These are phyloP conservation scores for Microcera coccophila DNA, from an alignment of 2,329 filamentous ascomycete genomes.

Conservation along the genomic window DNA sequence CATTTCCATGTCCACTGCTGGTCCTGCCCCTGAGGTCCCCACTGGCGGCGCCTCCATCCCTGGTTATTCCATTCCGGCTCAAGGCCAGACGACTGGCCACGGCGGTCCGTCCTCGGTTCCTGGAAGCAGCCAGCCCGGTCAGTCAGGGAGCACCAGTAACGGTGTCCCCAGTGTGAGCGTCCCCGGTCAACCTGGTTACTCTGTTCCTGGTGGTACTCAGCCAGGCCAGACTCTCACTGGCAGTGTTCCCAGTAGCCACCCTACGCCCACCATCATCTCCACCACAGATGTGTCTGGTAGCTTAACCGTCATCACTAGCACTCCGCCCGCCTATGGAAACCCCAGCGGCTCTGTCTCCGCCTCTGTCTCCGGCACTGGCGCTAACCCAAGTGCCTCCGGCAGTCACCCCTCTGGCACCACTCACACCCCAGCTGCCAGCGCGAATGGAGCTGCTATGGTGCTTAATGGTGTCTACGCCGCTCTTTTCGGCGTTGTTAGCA, in stretches of 20 bases:
- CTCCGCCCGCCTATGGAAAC: conserved; percentile 8
- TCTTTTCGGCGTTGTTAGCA: conserved; percentile 23
- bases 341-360: conserved; percentile 15
- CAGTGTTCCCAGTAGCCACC: conserved; percentile 6
- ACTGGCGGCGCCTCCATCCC: conserved; percentile 8
- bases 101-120: not conserved
- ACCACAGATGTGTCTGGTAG: conserved; percentile 17
- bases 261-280: conserved; percentile 15
- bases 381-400: conserved; percentile 11
- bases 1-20: conserved; percentile 27
- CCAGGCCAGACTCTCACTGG: conserved; percentile 12
- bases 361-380: conserved; percentile 11
- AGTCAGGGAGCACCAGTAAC: conserved; percentile 9
- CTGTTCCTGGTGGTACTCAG: conserved; percentile 4
- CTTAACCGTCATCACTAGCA: conserved; percentile 18
- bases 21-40: conserved; percentile 3
- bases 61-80: conserved; percentile 8
- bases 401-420: conserved; percentile 22
- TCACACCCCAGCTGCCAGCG: conserved; percentile 26
- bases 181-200: conserved; percentile 13
- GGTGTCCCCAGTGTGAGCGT: conserved; percentile 8
- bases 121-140: conserved; percentile 1
- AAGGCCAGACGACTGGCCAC: conserved; percentile 7
- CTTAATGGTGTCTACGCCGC: conserved; percentile 19
- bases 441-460: conserved; percentile 30